Conservation (phyloP, 352 stramenopile genomes). For the Globisporangium abappressorium region DNA sequence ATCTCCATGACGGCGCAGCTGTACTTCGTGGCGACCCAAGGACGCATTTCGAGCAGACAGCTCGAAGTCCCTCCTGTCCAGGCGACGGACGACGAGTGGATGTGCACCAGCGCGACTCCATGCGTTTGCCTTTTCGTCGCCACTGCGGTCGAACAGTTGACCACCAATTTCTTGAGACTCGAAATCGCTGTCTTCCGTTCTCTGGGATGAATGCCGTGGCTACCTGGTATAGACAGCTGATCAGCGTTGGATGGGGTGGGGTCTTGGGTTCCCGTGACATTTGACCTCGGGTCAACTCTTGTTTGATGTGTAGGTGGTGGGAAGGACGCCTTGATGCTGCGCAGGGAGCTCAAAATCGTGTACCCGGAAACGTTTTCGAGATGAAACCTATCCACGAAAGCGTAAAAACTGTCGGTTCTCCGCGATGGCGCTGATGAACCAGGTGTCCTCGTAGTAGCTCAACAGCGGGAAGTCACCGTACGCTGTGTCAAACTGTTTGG, state of each 20-base stretch:
- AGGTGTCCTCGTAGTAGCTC: conserved; percentile 8
- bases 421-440: conserved; percentile 5
- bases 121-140: conserved; percentile 1
- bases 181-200: not conserved
- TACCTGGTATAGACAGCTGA: not conserved
- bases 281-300: not conserved
- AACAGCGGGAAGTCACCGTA: conserved; percentile 8
- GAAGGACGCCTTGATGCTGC: conserved; percentile 3
- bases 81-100: not conserved
- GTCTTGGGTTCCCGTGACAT: no score
- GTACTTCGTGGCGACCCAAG: conserved; percentile 4
- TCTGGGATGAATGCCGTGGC: not conserved
- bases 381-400: conserved; percentile 9
- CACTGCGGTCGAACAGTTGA: conserved; percentile 4
- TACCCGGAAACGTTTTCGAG: conserved; percentile 14
- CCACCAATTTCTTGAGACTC: not conserved
- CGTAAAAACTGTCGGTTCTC: conserved; percentile 7
- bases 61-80: not conserved
- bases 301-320: not conserved
- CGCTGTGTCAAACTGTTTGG: not conserved
- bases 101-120: not conserved
- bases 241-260: not conserved
- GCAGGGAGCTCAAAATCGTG: conserved; percentile 4
- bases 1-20: conserved; percentile 14
- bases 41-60: conserved; percentile 9